Percentiles rank a stretch among this genome's conserved stretches.
phyloP scores from a whole-genome alignment of 345 rosid genomes.

The Viola odorata region DNA sequence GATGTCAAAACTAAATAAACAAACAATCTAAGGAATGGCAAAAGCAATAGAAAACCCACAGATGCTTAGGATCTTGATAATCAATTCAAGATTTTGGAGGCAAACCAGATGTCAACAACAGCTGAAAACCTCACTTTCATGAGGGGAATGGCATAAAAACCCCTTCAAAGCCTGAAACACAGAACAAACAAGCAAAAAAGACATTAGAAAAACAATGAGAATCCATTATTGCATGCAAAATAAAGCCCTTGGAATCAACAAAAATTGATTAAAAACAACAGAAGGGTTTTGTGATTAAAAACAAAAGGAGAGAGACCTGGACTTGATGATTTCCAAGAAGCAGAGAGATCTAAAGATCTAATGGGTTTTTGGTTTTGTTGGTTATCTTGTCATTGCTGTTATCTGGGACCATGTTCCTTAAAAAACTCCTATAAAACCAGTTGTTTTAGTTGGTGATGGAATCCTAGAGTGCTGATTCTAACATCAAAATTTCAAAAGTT shows the following conservation, averaged over 20 bases:
- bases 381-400: not conserved
- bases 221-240: constrained; percentile 24
- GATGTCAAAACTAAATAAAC: constrained; percentile 5
- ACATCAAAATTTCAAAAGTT: not conserved
- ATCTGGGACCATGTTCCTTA: not conserved
- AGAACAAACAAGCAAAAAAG: constrained; percentile 5
- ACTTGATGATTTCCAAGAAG: constrained; percentile 13
- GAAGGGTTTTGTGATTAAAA: not conserved
- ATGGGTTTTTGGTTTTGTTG: not conserved
- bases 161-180: constrained; percentile 19
- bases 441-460: too few relatives aligned
- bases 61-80: constrained; percentile 13
- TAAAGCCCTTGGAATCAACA: not conserved
- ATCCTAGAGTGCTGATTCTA: too few relatives aligned
- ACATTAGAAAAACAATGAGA: constrained; percentile 7
- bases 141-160: constrained; percentile 21
- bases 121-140: constrained; percentile 19
- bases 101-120: constrained; percentile 21
- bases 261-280: constrained; percentile 7
- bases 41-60: not conserved
- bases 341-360: constrained; percentile 24
- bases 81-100: constrained; percentile 15
- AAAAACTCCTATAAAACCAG: too few relatives aligned
- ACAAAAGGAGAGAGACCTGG: not conserved
- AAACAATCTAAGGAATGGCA: not conserved